Evolutionary conservation across 495 filamentous ascomycete genomes (phyloP), one percentile per base, ranked within the genome.

Genomic region (Hypoxylon rickii): DNA sequence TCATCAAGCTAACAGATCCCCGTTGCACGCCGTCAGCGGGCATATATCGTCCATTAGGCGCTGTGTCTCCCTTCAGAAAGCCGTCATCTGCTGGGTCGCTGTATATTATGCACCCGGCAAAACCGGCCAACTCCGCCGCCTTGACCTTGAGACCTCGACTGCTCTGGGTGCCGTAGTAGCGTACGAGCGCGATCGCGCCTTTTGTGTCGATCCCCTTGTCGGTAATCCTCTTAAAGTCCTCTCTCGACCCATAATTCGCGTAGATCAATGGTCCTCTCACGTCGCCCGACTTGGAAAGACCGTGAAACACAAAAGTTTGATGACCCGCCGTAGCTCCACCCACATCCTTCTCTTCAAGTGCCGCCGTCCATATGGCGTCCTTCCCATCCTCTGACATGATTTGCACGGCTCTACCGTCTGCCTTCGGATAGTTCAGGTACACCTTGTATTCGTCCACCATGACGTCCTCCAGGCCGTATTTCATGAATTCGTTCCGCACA

Each of bases 191-290:
- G 61, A 98, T 93, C 0, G 90, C 84, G 11, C 93, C 94, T 5
- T 83, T 80, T 1, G 91, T 73, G 10, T 86, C 77, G 50, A 97
- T 76, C 0, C 88, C 91, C 43, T 78, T 77, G 37, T 92, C 82
- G 44, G 81, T 71, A 19, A 99, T 73, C 42, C 67, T 68, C 64
- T 87, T 73, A 65, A 93, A 97, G 66, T 99, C 94, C 42, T 89
- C 84, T 37, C 81, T 81, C 44, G 89, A 87, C 11, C 95, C 94
- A 61, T 92, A 95, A 65, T 97, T 96, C 17, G 89, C 95, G 66
- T 96, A 99, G 1, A 99, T 82, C 44, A 99, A 70, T n/a, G 87
- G 92, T 0, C 95, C 94, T n/a, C 81, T 88, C 18, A 93, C 92
- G 63, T 92, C 89, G 17, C 93, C 94, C 6, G 89, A 82, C 63